These are phyloP conservation scores for Smittium culicis DNA, from an alignment of 371 early-diverging fungal species.

Conservation along the genomic window DNA sequence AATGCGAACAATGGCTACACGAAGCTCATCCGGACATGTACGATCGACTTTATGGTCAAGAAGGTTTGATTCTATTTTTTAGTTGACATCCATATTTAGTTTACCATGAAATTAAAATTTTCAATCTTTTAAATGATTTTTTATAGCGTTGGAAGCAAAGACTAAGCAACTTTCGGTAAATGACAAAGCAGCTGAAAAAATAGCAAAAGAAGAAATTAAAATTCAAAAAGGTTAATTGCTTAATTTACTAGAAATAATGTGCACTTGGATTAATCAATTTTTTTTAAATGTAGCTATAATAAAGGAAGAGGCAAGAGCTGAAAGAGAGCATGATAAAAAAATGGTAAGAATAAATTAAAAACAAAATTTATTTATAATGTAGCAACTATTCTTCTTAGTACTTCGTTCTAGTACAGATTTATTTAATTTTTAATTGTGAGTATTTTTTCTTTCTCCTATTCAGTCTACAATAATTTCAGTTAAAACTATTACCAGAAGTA, in stretches of 20 bases:
- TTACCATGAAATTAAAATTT: not conserved
- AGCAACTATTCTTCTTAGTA: too few species aligned
- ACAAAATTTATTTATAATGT: too few species aligned
- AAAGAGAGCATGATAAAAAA: slow-evolving; percentile 58
- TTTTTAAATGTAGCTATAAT: slow-evolving; percentile 37
- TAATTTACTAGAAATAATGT: too few species aligned
- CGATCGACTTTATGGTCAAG: slow-evolving; percentile 37
- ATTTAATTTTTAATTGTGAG: too few species aligned
- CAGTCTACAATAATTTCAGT: slow-evolving; percentile 45
- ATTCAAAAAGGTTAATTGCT: slow-evolving; percentile 31
- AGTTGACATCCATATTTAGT: not conserved
- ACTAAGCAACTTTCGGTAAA: slow-evolving; percentile 15
- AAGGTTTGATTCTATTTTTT: slow-evolving; percentile 12
- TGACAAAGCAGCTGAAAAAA: slow-evolving; percentile 17
- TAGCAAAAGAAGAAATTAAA: slow-evolving; percentile 30
- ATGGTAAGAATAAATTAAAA: too few species aligned
- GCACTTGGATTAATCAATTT: too few species aligned
- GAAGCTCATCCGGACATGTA: slow-evolving; percentile 43
- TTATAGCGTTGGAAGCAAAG: slow-evolving; percentile 14
- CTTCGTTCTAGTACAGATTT: too few species aligned
- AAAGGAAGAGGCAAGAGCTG: slow-evolving; percentile 59
- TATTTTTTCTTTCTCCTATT: not conserved
- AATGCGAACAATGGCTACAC: slow-evolving; percentile 68
- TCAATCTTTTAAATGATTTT: slow-evolving; percentile 12
- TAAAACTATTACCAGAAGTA: slow-evolving; percentile 73